These are phyloP conservation scores for Calonectria montana DNA, from an alignment of 2,329 filamentous ascomycete genomes.

Conservation along the genomic window DNA sequence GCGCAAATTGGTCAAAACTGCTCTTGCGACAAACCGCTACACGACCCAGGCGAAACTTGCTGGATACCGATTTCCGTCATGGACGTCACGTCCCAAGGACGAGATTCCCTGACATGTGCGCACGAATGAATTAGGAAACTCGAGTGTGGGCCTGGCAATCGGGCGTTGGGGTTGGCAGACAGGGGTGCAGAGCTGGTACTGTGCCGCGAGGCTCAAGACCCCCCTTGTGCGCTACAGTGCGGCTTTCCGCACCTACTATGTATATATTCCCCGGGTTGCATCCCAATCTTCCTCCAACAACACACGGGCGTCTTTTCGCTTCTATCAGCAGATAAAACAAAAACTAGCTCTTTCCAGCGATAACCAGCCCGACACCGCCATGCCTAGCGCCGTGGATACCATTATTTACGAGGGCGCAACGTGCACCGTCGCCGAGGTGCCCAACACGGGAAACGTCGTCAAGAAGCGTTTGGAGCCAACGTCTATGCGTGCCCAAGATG, in stretches of 20 bases:
- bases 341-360: background rate
- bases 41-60: background rate
- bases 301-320: background rate
- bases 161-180: background rate
- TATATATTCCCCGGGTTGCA: background rate
- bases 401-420: background rate
- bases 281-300: background rate
- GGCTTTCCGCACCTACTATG: background rate
- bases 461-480: background rate
- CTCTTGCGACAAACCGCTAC: background rate
- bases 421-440: background rate
- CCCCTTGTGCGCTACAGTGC: conserved; percentile 4
- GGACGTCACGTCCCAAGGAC: background rate
- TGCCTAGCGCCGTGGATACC: background rate
- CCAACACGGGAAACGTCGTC: background rate
- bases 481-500: background rate
- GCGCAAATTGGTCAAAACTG: background rate
- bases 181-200: background rate
- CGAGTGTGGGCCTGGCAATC: background rate
- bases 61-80: background rate
- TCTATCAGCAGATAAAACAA: background rate
- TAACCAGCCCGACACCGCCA: background rate
- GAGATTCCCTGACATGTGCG: background rate
- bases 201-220: background rate
- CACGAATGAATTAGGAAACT: background rate